These are phyloP conservation scores for Amyloporia xantha DNA, from an alignment of 768 basidiomycete genomes.

Conservation along the genomic window DNA sequence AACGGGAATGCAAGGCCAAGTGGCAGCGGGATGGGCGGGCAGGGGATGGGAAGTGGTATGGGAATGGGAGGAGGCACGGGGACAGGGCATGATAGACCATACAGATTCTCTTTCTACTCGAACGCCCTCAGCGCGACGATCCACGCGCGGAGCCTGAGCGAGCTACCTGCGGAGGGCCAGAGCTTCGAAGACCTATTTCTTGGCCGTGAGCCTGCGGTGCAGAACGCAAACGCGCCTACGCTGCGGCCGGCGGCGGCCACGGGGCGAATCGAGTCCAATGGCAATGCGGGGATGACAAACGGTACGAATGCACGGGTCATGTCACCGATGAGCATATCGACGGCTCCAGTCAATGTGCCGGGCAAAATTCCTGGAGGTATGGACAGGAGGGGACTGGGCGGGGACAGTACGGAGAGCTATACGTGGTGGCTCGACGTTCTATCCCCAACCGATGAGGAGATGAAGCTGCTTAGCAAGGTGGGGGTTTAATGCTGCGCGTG, in stretches of 20 bases:
- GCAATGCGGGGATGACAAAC: not conserved
- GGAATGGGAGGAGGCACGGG: constrained; percentile 14
- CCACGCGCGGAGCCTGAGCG: constrained; percentile 86
- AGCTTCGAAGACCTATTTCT: constrained; percentile 86
- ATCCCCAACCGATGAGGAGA: constrained; percentile 95
- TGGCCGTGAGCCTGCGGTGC: constrained; percentile 33
- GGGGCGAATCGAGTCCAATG: not conserved
- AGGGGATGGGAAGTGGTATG: constrained; percentile 6
- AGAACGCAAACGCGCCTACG: not conserved
- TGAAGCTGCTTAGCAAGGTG: constrained; percentile 94
- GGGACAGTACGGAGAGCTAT: constrained; percentile 51
- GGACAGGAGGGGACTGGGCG: constrained; percentile 14
- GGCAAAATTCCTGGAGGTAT: constrained; percentile 8
- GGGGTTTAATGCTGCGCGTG: not conserved
- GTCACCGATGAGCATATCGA: constrained; percentile 11
- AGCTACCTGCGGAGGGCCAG: constrained; percentile 91
- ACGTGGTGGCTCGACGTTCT: constrained; percentile 98
- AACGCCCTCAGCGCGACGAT: constrained; percentile 90
- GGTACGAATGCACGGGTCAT: constrained; percentile 10
- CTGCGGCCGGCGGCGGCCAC: constrained; percentile 5
- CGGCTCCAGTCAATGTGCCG: constrained; percentile 6
- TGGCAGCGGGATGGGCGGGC: constrained; percentile 4
- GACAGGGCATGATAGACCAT: constrained; percentile 72
- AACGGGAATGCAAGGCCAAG: not conserved
- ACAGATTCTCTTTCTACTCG: constrained; percentile 98